Conservation (phyloP, 1,284 basidiomycete genomes). For the Inonotus hispidus region DNA sequence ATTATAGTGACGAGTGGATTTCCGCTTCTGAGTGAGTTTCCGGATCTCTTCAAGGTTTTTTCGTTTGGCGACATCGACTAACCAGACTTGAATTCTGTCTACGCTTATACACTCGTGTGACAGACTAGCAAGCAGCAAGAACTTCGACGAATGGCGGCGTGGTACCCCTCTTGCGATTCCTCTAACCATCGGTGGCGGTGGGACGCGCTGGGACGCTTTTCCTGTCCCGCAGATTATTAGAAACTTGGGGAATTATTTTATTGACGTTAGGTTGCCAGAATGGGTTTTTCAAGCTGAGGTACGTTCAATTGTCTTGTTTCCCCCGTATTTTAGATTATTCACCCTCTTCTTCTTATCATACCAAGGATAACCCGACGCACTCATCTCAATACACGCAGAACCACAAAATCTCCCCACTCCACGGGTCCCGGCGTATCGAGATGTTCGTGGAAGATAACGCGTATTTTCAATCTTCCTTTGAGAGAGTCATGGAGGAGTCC, state of each 20-base stretch:
- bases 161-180: not conserved
- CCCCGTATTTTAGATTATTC: too few species aligned
- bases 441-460: slow-evolving; percentile 3
- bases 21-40: slow-evolving; percentile 3
- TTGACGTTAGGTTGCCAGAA: slow-evolving; percentile 4
- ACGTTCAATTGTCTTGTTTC: too few species aligned
- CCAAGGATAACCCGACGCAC: not conserved
- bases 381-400: not conserved
- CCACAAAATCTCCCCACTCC: not conserved
- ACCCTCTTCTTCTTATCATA: not conserved
- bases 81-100: not conserved
- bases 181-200: not conserved
- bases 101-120: too few species aligned
- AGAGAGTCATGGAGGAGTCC: slow-evolving; percentile 1
- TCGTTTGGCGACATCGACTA: not conserved
- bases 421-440: not conserved
- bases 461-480: not conserved
- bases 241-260: slow-evolving; percentile 5
- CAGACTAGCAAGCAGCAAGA: slow-evolving; percentile 4
- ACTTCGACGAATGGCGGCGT: slow-evolving; percentile 8
- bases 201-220: slow-evolving; percentile 1
- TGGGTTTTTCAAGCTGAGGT: slow-evolving; percentile 3
- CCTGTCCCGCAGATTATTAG: slow-evolving; percentile 3
- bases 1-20: not conserved
- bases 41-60: not conserved